These are phyloP conservation scores for Fusarium sp. DNA, from an alignment of 2,329 filamentous ascomycete species.

Conservation along the genomic window DNA sequence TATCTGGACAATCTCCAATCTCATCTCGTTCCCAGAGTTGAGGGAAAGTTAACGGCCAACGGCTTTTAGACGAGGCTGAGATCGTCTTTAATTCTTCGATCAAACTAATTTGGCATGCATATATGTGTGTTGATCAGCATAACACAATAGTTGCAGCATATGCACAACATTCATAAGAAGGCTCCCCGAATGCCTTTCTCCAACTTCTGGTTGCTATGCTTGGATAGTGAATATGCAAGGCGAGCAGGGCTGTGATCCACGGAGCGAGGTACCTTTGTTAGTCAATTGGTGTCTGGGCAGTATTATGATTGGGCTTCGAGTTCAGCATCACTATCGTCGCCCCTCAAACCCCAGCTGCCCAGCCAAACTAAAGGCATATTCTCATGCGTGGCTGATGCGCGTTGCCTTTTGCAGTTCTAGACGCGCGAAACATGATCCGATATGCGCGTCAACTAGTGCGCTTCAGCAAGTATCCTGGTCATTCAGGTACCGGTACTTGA, in stretches of 20 bases:
- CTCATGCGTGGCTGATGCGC: conserved; percentile 44
- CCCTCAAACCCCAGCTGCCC: conserved; percentile 20
- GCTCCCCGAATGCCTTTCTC: background rate
- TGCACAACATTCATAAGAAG: conserved; percentile 40
- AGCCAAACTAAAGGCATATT: conserved; percentile 18
- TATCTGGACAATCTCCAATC: conserved; percentile 8
- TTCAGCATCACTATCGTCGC: conserved; percentile 22
- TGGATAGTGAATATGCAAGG: conserved; percentile 24
- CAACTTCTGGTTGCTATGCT: conserved; percentile 1
- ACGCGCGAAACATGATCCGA: conserved; percentile 47
- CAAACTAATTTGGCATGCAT: conserved; percentile 23
- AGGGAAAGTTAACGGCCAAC: conserved; percentile 11
- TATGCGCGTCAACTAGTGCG: conserved; percentile 47
- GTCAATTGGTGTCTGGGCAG: conserved; percentile 42
- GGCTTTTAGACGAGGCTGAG: conserved; percentile 41
- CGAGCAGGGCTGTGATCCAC: conserved; percentile 28
- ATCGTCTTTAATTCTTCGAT: conserved; percentile 33
- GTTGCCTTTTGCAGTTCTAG: conserved; percentile 45
- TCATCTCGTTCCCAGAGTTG: conserved; percentile 1
- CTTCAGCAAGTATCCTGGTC: conserved; percentile 41
- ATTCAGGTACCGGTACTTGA: conserved; percentile 43
- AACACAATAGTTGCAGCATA: conserved; percentile 10
- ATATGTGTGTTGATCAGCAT: conserved; percentile 26
- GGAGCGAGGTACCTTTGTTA: conserved; percentile 34
- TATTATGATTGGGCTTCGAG: conserved; percentile 39